A percentile compares a stretch with the other conserved stretches of the same genome.
These are phyloP conservation scores for Erodium texanum DNA, from an alignment of 441 rosid genomes.

Conservation along the genomic window DNA sequence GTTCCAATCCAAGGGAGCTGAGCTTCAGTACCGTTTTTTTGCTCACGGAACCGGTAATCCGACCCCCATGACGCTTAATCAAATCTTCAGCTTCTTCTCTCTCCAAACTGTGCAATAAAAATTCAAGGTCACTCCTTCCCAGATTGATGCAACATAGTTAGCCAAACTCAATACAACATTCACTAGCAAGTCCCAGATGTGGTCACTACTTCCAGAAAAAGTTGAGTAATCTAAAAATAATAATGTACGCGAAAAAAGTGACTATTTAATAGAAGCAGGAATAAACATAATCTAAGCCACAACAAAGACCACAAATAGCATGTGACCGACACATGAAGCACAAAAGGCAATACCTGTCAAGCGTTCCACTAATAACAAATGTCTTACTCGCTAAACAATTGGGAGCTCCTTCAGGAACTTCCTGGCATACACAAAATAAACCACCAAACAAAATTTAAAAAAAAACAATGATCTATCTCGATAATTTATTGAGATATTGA, in stretches of 20 bases:
- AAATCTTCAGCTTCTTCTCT: constrained; percentile 98
- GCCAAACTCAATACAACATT: constrained; percentile 8
- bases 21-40: constrained; percentile 67
- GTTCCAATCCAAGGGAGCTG: background rate
- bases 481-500: background rate
- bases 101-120: constrained; percentile 58
- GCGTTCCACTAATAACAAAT: constrained; percentile 97
- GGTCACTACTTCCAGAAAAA: constrained; percentile 3
- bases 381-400: constrained; percentile 80
- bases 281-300: background rate
- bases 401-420: constrained; percentile 89
- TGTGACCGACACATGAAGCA: constrained; percentile 7
- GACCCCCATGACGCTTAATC: constrained; percentile 87
- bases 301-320: constrained; percentile 7
- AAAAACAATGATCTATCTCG: background rate
- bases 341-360: constrained; percentile 61
- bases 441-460: background rate
- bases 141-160: background rate
- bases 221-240: constrained; percentile 6
- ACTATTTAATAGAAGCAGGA: background rate
- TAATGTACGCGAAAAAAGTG: constrained; percentile 5
- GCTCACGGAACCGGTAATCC: constrained; percentile 92
- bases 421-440: constrained; percentile 42
- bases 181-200: background rate
- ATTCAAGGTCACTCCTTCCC: constrained; percentile 8